Base-by-base conservation (phyloP, 2,329 filamentous ascomycete genomes). In the Venturia pyrina region DNA sequence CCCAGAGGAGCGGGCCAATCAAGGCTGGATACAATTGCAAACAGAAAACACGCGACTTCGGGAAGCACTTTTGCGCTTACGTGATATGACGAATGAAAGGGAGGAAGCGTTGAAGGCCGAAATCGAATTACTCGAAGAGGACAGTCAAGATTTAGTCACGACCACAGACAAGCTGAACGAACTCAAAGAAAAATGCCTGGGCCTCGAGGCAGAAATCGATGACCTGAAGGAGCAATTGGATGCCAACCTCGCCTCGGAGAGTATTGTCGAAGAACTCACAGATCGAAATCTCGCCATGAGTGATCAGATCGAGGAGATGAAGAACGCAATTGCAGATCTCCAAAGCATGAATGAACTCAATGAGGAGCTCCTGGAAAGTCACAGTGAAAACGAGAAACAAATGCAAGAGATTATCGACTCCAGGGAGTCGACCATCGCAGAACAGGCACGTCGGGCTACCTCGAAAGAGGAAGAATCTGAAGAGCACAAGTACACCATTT, bases 321-420 rank as follows among this genome's bases (percentile, higher is more conserved):
- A 89, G 72, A 86, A 86, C 21, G 87, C 89, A 8, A 89, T 98
- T 68, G 89, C 93, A 68, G 93, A 98, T 69, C 83, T 98, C 13
- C 91, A 97, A 75, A 91, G 85, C 67, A 79, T 98, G 64, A 93
- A 92, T 74, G 93, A 99, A 73, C 87, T 98, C 70, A 96, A 91
- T 71, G 93, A 98, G 72, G 95, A 99, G 76, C 85, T 99, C 3
- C 93, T 97, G 74, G 85, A 91, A 71, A 96, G 96, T 73, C 93
- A 97, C 73, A 85, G 95, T 4, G 92, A 97, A 73, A 90, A 92
- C 44, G 91, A 96, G 74, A 96, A 93, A 75, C 93, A 98, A 74
- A 85, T 99, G 77, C 92, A 96, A 74, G 90, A 96, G 71, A 93
- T 97, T 71, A 85, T 98, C 65, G 93, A 97, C 73, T 89, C 91